phyloP scores from a whole-genome alignment of 768 basidiomycete species.

The Amylocystis lapponica region DNA sequence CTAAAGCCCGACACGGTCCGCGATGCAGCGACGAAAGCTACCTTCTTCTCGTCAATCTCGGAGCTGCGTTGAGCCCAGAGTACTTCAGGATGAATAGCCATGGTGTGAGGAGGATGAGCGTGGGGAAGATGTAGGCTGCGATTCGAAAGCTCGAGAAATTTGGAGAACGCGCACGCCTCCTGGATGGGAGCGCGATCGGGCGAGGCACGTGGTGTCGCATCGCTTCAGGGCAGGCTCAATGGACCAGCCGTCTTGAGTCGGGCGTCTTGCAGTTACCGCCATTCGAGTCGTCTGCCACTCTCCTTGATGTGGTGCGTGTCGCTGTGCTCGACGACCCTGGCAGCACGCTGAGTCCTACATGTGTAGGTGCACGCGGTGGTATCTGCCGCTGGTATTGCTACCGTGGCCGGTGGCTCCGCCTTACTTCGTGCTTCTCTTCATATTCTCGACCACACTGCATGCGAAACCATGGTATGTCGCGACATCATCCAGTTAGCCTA shows the following conservation, averaged over 20 bases:
- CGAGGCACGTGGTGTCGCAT: conserved; percentile 7
- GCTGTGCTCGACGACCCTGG: too few species aligned
- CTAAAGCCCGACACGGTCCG: not conserved
- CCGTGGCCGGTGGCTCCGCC: conserved; percentile 78
- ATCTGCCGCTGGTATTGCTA: conserved; percentile 67
- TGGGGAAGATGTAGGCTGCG: conserved; percentile 9
- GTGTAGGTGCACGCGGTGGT: conserved; percentile 81
- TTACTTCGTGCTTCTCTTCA: conserved; percentile 71
- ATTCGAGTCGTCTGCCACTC: not conserved
- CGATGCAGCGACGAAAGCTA: conserved; percentile 22
- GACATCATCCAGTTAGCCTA: not conserved
- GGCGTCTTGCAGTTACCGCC: too few species aligned
- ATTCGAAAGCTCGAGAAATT: conserved; percentile 23
- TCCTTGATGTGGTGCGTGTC: conserved; percentile 57
- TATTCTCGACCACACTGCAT: conserved; percentile 72
- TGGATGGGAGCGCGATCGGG: not conserved
- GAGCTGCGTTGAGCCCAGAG: conserved; percentile 95
- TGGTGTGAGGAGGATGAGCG: conserved; percentile 17
- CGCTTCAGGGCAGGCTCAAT: conserved; percentile 10
- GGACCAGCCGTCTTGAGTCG: too few species aligned
- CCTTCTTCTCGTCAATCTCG: conserved; percentile 58
- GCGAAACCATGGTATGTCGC: conserved; percentile 74
- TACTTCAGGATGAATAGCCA: conserved; percentile 73
- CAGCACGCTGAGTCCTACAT: not conserved
- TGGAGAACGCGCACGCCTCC: conserved; percentile 17